Percentiles rank a stretch among this genome's conserved stretches.
Conservation (phyloP, 108 stramenopile genomes). For the Fragilaria radians region DNA sequence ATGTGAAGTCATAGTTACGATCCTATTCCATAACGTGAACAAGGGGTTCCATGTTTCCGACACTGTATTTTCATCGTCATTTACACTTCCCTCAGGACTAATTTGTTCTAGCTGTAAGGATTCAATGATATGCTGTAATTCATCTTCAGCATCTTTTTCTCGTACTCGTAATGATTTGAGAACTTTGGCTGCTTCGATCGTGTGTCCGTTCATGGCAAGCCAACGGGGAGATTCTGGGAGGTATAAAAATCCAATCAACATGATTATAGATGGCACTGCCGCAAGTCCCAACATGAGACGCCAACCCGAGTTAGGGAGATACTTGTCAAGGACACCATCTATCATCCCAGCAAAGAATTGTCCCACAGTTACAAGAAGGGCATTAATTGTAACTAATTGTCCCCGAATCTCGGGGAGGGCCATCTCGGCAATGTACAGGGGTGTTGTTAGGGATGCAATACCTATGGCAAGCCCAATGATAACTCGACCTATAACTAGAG, state of each 20-base stretch:
- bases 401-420: conserved; percentile 58
- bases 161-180: conserved; percentile 30
- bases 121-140: conserved; percentile 34
- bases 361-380: conserved; percentile 62
- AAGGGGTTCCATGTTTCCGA: neutral
- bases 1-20: conserved; percentile 29
- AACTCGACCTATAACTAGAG: conserved; percentile 51
- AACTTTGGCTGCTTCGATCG: conserved; percentile 50
- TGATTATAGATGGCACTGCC: conserved; percentile 40
- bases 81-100: neutral
- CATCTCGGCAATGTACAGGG: conserved; percentile 83
- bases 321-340: conserved; percentile 47
- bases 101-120: neutral
- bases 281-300: conserved; percentile 80
- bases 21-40: conserved; percentile 6
- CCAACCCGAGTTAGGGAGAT: conserved; percentile 53
- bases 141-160: conserved; percentile 27
- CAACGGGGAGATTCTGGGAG: conserved; percentile 86
- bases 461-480: conserved; percentile 78
- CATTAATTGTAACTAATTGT: conserved; percentile 69
- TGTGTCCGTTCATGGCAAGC: conserved; percentile 46
- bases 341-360: conserved; percentile 81
- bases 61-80: neutral
- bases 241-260: conserved; percentile 46
- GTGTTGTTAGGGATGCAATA: conserved; percentile 61